Evolutionary conservation across 2,329 filamentous ascomycete genomes (phyloP), one percentile per base, ranked within the genome.

Genomic region (Fusarium veterinarium): DNA sequence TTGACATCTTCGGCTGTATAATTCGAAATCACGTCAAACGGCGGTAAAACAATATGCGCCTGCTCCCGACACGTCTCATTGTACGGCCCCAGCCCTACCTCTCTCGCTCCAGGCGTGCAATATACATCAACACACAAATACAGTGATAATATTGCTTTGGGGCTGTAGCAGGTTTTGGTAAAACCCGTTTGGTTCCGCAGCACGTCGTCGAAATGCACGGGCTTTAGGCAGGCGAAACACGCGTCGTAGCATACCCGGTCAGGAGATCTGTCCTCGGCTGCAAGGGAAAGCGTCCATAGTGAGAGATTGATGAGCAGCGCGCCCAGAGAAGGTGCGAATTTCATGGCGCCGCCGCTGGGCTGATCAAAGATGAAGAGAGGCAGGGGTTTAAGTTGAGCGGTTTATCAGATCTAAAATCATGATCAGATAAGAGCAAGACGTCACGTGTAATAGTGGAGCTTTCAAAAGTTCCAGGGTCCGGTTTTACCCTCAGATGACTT

Each of bases 71-170:
- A 86, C 9, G 81, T 84, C 28, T 76, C 62, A 60, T 84, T 83
- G 53, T 83, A 67, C 13, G 63, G 63, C 4, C 28, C 48, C 17
- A 83, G 51, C 0, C 79, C 80, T 0, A 42, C 70, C 3, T 67
- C 65, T 13, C 76, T 67, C 6, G 79, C 77, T 1, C 69, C 75
- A 6, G 67, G 65, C 35, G 71, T 70, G 67, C 84, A 85, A 72
- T 83, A 81, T 6, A 79, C 69, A 8, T 76, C 69, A 16, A 82
- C 48, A 41, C 84, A 86, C 0, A 85, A 64, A 20, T 81, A 84
- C 13, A 84, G 69, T 5, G 83, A 84, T 3, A 71, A 12, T 6
- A 79, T 67, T 4, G 73, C 69, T 33, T 79, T 69, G 1, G 61
- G 70, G 37, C 81, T 83, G 35, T 76, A 67, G 62, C 83, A 84